Conservation (phyloP, 2,329 filamentous ascomycete genomes). For the Chrysoporthe austroafricana region DNA sequence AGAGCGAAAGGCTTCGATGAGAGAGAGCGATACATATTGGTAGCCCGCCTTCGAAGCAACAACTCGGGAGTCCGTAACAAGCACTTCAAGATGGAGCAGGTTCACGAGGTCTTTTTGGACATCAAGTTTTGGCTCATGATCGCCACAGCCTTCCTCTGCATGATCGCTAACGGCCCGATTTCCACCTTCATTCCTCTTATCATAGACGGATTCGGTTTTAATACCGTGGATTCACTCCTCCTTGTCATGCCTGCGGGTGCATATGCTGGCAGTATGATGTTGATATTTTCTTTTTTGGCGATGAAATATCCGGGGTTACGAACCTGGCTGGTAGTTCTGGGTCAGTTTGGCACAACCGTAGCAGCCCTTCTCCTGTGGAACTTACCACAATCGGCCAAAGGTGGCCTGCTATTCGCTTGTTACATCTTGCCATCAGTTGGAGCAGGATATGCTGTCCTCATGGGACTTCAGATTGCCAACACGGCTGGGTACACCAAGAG, state of each 20-base stretch:
- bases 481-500: constrained; percentile 57
- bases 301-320: constrained; percentile 42
- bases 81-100: constrained; percentile 32
- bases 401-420: constrained; percentile 51
- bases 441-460: constrained; percentile 53
- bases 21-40: constrained; percentile 29
- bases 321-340: constrained; percentile 43
- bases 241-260: constrained; percentile 37
- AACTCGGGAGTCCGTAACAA: constrained; percentile 32
- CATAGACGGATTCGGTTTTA: constrained; percentile 54
- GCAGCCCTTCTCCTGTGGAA: constrained; percentile 48
- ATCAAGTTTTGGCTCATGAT: constrained; percentile 36
- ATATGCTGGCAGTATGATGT: constrained; percentile 41
- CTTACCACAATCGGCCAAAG: constrained; percentile 45
- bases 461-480: constrained; percentile 54
- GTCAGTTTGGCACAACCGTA: constrained; percentile 48
- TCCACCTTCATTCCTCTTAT: constrained; percentile 65
- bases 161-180: constrained; percentile 70
- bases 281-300: constrained; percentile 45
- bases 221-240: constrained; percentile 32
- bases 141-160: constrained; percentile 56
- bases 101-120: constrained; percentile 28
- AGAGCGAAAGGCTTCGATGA: constrained; percentile 37
- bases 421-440: constrained; percentile 51
- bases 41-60: constrained; percentile 32